phyloP scores from a whole-genome alignment of 805 yeast genomes.

The Suhomyces prunicola region DNA sequence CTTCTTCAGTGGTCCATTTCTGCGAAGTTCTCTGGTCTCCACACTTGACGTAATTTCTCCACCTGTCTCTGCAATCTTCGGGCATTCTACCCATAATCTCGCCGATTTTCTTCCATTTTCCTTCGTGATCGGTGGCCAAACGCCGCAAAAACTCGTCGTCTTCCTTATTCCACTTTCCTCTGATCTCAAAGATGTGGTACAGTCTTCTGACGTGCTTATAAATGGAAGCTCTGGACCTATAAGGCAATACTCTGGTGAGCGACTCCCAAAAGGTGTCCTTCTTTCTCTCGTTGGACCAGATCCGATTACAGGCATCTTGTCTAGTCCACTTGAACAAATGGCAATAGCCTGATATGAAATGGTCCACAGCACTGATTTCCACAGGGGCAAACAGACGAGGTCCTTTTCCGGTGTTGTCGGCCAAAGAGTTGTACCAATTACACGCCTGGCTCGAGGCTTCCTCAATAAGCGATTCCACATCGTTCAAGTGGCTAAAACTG shows the following conservation, averaged over 20 bases:
- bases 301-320: constrained; percentile 72
- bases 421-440: constrained; percentile 33
- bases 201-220: constrained; percentile 91
- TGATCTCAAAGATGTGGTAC: constrained; percentile 79
- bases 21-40: constrained; percentile 72
- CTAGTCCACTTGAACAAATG: constrained; percentile 58
- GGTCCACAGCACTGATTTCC: constrained; percentile 70
- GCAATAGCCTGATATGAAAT: constrained; percentile 68
- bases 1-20: constrained; percentile 80
- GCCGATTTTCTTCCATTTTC: constrained; percentile 89
- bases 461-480: constrained; percentile 32
- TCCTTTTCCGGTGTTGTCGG: constrained; percentile 21
- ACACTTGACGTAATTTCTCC: constrained; percentile 94
- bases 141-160: constrained; percentile 70
- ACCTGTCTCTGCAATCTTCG: constrained; percentile 94
- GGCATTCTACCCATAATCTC: constrained; percentile 86
- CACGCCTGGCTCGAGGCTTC: constrained; percentile 35
- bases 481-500: constrained; percentile 24
- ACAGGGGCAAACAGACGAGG: constrained; percentile 53
- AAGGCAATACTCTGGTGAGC: constrained; percentile 73
- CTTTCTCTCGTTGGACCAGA: constrained; percentile 82
- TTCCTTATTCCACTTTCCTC: constrained; percentile 87
- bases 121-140: constrained; percentile 63
- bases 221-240: constrained; percentile 82
- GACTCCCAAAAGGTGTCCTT: constrained; percentile 91